phyloP scores from a whole-genome alignment of 768 basidiomycete genomes.

The Russula olivacea region DNA sequence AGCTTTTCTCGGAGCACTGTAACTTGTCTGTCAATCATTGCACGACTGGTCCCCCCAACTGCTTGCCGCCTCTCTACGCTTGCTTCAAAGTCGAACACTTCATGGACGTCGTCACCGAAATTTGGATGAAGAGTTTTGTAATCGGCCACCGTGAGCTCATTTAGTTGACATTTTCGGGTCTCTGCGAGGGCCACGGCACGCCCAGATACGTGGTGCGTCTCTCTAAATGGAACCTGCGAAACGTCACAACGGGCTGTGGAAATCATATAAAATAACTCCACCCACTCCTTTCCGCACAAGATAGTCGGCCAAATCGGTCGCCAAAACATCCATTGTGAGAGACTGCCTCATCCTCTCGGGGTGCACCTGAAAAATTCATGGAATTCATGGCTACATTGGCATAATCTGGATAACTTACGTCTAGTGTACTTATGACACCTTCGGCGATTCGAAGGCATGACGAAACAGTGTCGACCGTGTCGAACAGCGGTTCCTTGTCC shows the following conservation, averaged over 20 bases:
- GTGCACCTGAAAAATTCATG: slow-evolving; percentile 54
- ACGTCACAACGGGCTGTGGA: slow-evolving; percentile 10
- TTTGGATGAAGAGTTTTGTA: slow-evolving; percentile 67
- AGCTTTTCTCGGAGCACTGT: slow-evolving; percentile 61
- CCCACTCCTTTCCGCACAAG: slow-evolving; percentile 96
- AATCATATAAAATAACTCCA: slow-evolving; percentile 21
- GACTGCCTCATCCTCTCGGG: slow-evolving; percentile 84
- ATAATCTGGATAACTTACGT: slow-evolving; percentile 42
- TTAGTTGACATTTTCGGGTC: slow-evolving; percentile 68
- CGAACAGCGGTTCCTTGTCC: slow-evolving; percentile 96
- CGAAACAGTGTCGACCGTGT: slow-evolving; percentile 82
- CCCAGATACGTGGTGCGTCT: slow-evolving; percentile 97
- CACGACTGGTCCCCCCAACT: slow-evolving; percentile 84
- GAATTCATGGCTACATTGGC: not conserved
- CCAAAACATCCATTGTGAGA: slow-evolving; percentile 95
- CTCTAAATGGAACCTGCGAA: slow-evolving; percentile 88
- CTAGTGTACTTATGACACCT: slow-evolving; percentile 88
- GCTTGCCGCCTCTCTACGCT: slow-evolving; percentile 89
- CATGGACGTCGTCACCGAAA: slow-evolving; percentile 76
- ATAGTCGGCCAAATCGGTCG: slow-evolving; percentile 98
- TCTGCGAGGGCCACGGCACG: slow-evolving; percentile 95
- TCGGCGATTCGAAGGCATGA: slow-evolving; percentile 90
- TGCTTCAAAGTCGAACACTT: slow-evolving; percentile 92
- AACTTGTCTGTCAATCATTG: slow-evolving; percentile 84
- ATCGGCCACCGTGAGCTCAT: slow-evolving; percentile 74